A percentile compares a stretch with the other conserved stretches of the same genome.
phyloP scores from a whole-genome alignment of 106 monocot genomes.

The Acorus calamus region DNA sequence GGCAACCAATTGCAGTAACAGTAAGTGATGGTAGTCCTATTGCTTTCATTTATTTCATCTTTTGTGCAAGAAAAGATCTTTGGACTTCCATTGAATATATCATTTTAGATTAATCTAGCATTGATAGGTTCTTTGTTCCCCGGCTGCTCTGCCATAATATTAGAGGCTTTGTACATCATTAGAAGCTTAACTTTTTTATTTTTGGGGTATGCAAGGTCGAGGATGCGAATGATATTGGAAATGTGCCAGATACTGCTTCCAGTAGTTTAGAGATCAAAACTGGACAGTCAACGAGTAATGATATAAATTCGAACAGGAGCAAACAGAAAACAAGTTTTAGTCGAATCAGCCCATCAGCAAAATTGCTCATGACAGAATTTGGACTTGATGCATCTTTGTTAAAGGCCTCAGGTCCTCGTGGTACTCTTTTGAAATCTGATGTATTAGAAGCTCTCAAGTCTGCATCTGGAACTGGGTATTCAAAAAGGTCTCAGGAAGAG shows the following conservation, averaged over 20 bases:
- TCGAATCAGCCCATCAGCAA: slow-evolving; percentile 90
- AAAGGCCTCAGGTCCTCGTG: slow-evolving; percentile 78
- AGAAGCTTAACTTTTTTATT: neutral
- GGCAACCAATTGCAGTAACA: slow-evolving; percentile 90
- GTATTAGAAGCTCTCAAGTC: slow-evolving; percentile 51
- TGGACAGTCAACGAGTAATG: slow-evolving; percentile 20
- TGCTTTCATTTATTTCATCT: neutral
- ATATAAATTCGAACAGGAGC: slow-evolving; percentile 18
- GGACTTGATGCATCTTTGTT: slow-evolving; percentile 63
- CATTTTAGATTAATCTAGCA: too few species aligned
- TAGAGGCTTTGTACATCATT: neutral
- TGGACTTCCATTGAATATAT: too few species aligned
- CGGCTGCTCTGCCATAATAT: too few species aligned
- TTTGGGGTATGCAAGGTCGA: slow-evolving; percentile 53
- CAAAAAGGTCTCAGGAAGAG: slow-evolving; percentile 23
- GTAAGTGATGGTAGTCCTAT: slow-evolving; percentile 23
- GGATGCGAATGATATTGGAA: slow-evolving; percentile 71
- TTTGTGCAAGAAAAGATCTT: neutral
- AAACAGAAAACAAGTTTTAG: slow-evolving; percentile 21
- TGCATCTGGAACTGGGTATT: slow-evolving; percentile 23
- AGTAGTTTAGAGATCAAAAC: slow-evolving; percentile 32
- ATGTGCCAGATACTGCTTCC: slow-evolving; percentile 42
- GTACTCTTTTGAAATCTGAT: slow-evolving; percentile 92
- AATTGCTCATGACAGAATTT: slow-evolving; percentile 71
- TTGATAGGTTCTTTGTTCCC: too few species aligned